A percentile compares a stretch with the other conserved stretches of the same genome.
Conservation (phyloP, 352 stramenopile genomes). For the Globisporangium canariense region DNA sequence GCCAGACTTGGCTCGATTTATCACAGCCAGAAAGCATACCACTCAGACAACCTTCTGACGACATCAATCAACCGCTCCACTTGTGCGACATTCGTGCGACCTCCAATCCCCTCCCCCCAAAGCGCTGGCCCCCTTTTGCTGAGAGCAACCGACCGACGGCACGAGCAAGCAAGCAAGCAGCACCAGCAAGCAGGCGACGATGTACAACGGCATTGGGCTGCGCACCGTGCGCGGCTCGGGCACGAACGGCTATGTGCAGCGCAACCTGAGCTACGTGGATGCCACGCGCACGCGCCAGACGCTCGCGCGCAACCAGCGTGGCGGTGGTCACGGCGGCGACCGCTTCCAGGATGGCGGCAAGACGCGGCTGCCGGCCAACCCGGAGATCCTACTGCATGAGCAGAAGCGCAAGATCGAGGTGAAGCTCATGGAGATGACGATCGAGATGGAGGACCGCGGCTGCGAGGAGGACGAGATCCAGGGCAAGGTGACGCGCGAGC, state of each 20-base stretch:
- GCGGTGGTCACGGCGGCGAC: conserved; percentile 6
- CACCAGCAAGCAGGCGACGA: conserved; percentile 16
- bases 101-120: no score
- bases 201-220: conserved; percentile 91
- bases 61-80: no score
- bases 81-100: no score
- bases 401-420: conserved; percentile 79
- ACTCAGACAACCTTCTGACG: no score
- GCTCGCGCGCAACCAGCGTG: conserved; percentile 41
- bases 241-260: conserved; percentile 88
- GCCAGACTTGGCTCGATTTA: no score
- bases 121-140: not conserved
- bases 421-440: conserved; percentile 69
- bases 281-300: conserved; percentile 62
- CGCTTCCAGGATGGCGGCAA: conserved; percentile 8
- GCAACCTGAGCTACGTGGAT: conserved; percentile 80
- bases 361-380: conserved; percentile 40
- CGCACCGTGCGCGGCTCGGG: conserved; percentile 79
- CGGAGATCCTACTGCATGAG: conserved; percentile 81
- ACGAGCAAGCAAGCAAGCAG: not conserved
- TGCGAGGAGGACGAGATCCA: conserved; percentile 69
- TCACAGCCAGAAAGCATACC: not conserved
- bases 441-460: conserved; percentile 74
- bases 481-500: conserved; percentile 53
- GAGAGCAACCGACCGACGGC: not conserved